Percentiles rank a stretch among this genome's conserved stretches.
phyloP scores from a whole-genome alignment of 2,329 filamentous ascomycete genomes.

The Venturia pyrina region DNA sequence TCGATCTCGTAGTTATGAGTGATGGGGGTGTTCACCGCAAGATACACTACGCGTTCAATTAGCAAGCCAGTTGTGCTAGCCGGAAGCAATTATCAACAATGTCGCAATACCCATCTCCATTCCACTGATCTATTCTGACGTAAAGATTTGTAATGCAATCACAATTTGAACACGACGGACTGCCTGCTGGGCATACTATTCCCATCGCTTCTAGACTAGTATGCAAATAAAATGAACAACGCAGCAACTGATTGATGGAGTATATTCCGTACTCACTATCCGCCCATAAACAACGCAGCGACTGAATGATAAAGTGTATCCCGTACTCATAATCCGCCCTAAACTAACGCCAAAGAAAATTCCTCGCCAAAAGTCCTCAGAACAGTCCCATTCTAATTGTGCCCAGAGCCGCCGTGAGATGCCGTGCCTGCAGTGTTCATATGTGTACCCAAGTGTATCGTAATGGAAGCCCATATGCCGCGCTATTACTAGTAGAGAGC shows the following conservation, averaged over 20 bases:
- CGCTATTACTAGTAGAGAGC: not conserved
- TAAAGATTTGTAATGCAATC: too few species aligned
- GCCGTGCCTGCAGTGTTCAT: not conserved
- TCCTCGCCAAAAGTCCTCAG: not conserved
- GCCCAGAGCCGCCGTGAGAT: not conserved
- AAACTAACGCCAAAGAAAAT: not conserved
- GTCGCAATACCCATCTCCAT: too few species aligned
- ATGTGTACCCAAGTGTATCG: not conserved
- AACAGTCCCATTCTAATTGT: not conserved
- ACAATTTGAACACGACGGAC: too few species aligned
- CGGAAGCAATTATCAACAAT: too few species aligned
- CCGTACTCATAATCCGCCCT: not conserved
- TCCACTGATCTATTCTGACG: too few species aligned
- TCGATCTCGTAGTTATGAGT: too few species aligned
- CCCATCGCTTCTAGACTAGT: not conserved
- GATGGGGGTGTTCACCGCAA: too few species aligned
- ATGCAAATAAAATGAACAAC: too few species aligned
- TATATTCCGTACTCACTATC: not conserved
- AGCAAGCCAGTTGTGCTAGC: too few species aligned
- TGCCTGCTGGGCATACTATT: not conserved
- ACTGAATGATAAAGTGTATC: not conserved
- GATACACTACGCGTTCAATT: too few species aligned
- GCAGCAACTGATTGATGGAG: too few species aligned
- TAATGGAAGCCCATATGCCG: slow-evolving; percentile 14
- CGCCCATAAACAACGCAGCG: not conserved